phyloP scores from a whole-genome alignment of 1,139 yeast genomes.

The Suhomyces taliae region DNA sequence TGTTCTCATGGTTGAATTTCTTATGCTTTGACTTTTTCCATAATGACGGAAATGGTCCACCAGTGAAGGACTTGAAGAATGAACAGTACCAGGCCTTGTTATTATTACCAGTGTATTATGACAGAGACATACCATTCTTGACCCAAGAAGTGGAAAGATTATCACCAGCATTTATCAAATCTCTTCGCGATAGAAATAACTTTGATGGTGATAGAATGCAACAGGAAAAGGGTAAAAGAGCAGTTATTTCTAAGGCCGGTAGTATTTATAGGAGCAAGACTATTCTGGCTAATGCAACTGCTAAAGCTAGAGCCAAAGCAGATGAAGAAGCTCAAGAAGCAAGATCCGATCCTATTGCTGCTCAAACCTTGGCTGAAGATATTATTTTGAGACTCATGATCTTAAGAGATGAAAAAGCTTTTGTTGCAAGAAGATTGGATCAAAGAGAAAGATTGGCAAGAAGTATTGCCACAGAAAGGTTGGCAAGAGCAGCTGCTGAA shows the following conservation, averaged over 20 bases:
- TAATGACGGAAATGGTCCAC: constrained; percentile 82
- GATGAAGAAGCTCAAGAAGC: constrained; percentile 52
- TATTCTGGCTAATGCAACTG: constrained; percentile 71
- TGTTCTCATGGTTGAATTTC: constrained; percentile 70
- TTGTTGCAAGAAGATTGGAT: constrained; percentile 55
- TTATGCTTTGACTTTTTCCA: constrained; percentile 73
- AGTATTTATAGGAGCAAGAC: constrained; percentile 66
- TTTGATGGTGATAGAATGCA: constrained; percentile 21
- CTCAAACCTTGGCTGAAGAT: constrained; percentile 62
- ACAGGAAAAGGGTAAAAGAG: constrained; percentile 3
- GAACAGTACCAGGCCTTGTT: constrained; percentile 64
- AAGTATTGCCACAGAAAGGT: constrained; percentile 62
- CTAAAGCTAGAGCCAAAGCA: constrained; percentile 56
- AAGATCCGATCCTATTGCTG: constrained; percentile 54
- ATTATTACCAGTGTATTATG: constrained; percentile 68
- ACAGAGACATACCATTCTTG: constrained; percentile 50
- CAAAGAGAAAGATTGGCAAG: constrained; percentile 65
- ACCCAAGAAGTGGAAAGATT: constrained; percentile 61
- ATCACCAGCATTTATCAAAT: constrained; percentile 51
- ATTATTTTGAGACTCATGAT: constrained; percentile 61
- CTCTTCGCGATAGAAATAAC: constrained; percentile 47
- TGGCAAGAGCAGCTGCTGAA: constrained; percentile 48
- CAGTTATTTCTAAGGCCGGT: constrained; percentile 45
- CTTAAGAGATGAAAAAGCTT: constrained; percentile 42
- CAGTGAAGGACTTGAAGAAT: constrained; percentile 62